A percentile compares a stretch with the other conserved stretches of the same genome.
Conservation (phyloP, 768 basidiomycete genomes). For the Tylopilus vinaceipallidus region DNA sequence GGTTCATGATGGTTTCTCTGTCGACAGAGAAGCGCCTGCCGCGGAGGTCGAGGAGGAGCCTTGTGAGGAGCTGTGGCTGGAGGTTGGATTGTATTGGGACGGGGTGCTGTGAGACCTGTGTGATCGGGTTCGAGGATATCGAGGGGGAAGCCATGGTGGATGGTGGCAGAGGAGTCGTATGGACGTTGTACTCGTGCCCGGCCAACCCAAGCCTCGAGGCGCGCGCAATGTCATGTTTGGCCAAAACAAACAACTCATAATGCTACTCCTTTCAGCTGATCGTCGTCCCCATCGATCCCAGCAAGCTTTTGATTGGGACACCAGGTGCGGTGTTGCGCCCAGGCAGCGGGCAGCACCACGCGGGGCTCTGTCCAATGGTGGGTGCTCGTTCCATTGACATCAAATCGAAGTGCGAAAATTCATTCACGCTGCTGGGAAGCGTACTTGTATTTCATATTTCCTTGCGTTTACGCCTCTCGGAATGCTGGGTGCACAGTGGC, state of each 20-base stretch:
- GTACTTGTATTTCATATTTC: constrained; percentile 22
- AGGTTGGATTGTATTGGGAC: constrained; percentile 65
- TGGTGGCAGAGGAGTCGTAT: constrained; percentile 10
- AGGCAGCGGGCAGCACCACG: too few species aligned
- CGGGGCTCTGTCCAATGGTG: too few species aligned
- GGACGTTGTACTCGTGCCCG: constrained; percentile 14
- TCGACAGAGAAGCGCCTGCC: constrained; percentile 92
- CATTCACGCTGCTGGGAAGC: not conserved
- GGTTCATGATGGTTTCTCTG: constrained; percentile 96
- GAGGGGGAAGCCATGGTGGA: constrained; percentile 37
- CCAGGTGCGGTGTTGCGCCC: not conserved
- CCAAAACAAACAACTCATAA: constrained; percentile 27
- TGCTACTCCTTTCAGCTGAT: not conserved
- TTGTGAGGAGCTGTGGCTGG: constrained; percentile 84
- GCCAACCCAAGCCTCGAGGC: constrained; percentile 31
- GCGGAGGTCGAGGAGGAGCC: constrained; percentile 89
- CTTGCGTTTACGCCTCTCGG: constrained; percentile 6
- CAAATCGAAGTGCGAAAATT: constrained; percentile 5
- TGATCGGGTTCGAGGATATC: constrained; percentile 54
- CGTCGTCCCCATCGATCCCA: not conserved
- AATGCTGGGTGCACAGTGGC: constrained; percentile 12
- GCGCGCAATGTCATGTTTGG: constrained; percentile 29
- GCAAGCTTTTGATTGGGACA: not conserved
- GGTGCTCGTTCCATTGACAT: constrained; percentile 16
- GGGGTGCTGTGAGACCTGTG: constrained; percentile 50